Conservation (phyloP, 768 basidiomycete species). For the Xerocomellus amylosporus region DNA sequence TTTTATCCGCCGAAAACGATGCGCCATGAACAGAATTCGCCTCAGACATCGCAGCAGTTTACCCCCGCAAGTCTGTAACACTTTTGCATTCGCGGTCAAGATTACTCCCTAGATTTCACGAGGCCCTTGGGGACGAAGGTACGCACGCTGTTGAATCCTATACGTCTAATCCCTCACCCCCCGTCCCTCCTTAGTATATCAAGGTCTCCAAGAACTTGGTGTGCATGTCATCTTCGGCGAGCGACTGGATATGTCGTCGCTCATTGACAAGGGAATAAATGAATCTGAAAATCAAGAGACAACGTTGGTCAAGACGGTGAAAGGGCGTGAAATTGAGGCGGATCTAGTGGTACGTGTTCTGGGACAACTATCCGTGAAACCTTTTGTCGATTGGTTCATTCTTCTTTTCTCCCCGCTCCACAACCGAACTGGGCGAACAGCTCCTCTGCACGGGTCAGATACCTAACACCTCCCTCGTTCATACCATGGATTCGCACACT, state of each 20-base stretch:
- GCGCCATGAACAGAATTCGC: conserved; percentile 50
- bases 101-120: conserved; percentile 54
- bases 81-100: conserved; percentile 56
- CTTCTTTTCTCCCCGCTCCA: background rate
- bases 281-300: background rate
- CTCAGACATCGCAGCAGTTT: conserved; percentile 55
- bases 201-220: conserved; percentile 40
- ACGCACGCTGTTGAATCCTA: conserved; percentile 5
- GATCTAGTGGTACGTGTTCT: conserved; percentile 47
- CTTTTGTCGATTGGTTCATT: background rate
- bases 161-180: background rate
- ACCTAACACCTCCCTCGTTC: conserved; percentile 52
- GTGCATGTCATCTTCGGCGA: conserved; percentile 54
- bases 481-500: conserved; percentile 39
- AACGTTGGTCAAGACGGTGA: conserved; percentile 43
- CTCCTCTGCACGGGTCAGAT: conserved; percentile 61
- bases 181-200: conserved; percentile 5
- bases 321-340: conserved; percentile 49
- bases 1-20: background rate
- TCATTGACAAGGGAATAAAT: conserved; percentile 13
- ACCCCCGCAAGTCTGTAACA: conserved; percentile 52
- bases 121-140: conserved; percentile 53
- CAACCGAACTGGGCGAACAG: conserved; percentile 25
- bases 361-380: background rate
- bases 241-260: conserved; percentile 45